Evolutionary conservation across 768 basidiomycete genomes (phyloP).

Genomic region (Saitozyma sp.): DNA sequence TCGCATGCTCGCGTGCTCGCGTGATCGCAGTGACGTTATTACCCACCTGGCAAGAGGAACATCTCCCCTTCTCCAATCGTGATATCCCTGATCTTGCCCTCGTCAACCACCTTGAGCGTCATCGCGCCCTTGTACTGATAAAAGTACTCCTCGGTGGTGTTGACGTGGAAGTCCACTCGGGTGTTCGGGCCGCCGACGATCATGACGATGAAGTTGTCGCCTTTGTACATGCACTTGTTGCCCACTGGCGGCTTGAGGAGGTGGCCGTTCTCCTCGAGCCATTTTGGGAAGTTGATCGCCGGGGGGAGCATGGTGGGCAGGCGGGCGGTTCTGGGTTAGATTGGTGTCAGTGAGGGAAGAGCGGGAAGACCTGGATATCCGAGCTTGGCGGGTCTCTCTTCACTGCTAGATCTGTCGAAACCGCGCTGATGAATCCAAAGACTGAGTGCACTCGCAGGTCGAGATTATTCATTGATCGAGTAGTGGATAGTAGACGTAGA

Average conservation of each 20-base stretch:
- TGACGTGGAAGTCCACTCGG: slow-evolving; percentile 89
- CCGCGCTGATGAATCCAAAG: no score
- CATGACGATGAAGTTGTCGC: slow-evolving; percentile 91
- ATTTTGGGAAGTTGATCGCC: slow-evolving; percentile 84
- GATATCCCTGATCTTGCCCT: slow-evolving; percentile 64
- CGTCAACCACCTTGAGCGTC: slow-evolving; percentile 74
- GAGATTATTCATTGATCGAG: no score
- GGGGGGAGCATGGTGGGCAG: slow-evolving; percentile 67
- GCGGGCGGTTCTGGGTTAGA: not conserved
- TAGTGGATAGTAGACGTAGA: no score
- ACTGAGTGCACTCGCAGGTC: no score
- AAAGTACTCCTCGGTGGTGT: slow-evolving; percentile 99
- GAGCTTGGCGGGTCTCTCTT: no score
- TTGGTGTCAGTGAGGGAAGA: not conserved
- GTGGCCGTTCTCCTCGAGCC: slow-evolving; percentile 79
- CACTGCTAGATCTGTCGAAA: no score
- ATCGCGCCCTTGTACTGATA: slow-evolving; percentile 94
- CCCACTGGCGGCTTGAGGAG: slow-evolving; percentile 84
- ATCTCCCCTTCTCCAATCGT: slow-evolving; percentile 91
- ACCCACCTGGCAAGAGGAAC: slow-evolving; percentile 84
- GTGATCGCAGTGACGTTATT: no score
- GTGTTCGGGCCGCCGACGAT: slow-evolving; percentile 93
- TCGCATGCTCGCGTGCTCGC: not conserved
- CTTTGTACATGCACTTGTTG: slow-evolving; percentile 58
- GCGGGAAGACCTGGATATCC: no score